Conservation (phyloP, 78 protist genomes). For the Dictyostelium purpureum region DNA sequence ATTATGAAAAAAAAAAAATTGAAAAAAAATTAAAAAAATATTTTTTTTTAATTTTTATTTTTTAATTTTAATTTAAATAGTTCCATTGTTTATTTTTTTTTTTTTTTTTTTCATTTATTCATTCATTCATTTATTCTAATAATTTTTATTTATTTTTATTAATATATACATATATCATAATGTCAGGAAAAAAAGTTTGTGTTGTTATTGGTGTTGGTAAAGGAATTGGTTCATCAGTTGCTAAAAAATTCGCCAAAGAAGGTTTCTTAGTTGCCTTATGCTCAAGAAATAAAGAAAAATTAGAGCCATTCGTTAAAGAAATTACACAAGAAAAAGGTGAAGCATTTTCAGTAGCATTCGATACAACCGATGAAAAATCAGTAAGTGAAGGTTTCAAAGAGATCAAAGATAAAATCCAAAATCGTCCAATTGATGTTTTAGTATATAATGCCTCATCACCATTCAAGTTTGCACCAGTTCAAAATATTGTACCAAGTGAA, state of each 20-base stretch:
- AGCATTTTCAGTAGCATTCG: conserved; percentile 19
- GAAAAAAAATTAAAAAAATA: too few relatives aligned
- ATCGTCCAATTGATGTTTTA: neutral
- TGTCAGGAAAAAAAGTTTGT: conserved; percentile 25
- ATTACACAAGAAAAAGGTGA: conserved; percentile 1
- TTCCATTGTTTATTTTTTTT: too few relatives aligned
- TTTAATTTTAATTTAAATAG: too few relatives aligned
- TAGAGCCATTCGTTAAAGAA: neutral
- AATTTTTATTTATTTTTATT: too few relatives aligned
- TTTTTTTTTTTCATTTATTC: too few relatives aligned
- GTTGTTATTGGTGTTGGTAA: conserved; percentile 61
- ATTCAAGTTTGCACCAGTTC: neutral
- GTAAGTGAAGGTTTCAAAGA: conserved; percentile 22
- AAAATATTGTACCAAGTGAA: conserved; percentile 23
- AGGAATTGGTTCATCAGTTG: conserved; percentile 52
- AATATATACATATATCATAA: neutral
- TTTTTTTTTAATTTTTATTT: too few relatives aligned
- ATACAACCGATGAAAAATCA: neutral
- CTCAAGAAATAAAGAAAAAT: conserved; percentile 24
- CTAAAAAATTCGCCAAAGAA: conserved; percentile 61
- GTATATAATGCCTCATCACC: conserved; percentile 26
- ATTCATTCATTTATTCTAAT: too few relatives aligned
- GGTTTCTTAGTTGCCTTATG: conserved; percentile 58
- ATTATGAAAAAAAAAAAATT: too few relatives aligned
- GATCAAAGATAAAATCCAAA: neutral